Evolutionary conservation across 345 rosid genomes (phyloP).

Genomic region (Chamaenerion angustifolium): DNA sequence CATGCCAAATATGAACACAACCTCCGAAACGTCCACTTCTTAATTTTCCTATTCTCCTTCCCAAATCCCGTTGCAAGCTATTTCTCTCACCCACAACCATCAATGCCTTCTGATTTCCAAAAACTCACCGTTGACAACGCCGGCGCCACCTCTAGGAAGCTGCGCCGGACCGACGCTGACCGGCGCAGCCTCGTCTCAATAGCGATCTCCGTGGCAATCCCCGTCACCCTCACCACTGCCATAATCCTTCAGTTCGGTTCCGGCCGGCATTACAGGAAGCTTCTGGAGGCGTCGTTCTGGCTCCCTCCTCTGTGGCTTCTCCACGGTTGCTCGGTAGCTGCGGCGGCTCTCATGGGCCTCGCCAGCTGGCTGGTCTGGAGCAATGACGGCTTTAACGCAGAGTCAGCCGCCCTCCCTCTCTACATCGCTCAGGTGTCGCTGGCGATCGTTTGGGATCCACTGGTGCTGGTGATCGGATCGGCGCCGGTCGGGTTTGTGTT

Average conservation of each 20-base stretch:
- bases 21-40: too few relatives aligned
- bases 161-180: too few relatives aligned
- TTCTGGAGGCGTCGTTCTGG: constrained; percentile 16
- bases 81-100: too few relatives aligned
- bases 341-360: constrained; percentile 21
- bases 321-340: constrained; percentile 15
- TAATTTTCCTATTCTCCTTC: too few relatives aligned
- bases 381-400: constrained; percentile 10
- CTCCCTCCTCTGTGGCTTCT: constrained; percentile 20
- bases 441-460: constrained; percentile 25
- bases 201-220: neutral
- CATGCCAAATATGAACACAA: too few relatives aligned
- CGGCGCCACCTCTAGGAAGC: too few relatives aligned
- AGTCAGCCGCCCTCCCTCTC: constrained; percentile 17
- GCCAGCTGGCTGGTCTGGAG: constrained; percentile 28
- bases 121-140: too few relatives aligned
- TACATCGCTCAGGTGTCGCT: constrained; percentile 17
- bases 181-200: constrained; percentile 11
- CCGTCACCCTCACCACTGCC: constrained; percentile 10
- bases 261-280: constrained; percentile 10
- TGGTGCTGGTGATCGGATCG: constrained; percentile 20
- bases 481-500: constrained; percentile 15
- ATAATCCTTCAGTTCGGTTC: constrained; percentile 23
- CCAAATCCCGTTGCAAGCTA: too few relatives aligned
- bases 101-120: too few relatives aligned